Percentiles rank a stretch among this genome's conserved stretches.
These are phyloP conservation scores for Chlorencoelia australis DNA, from an alignment of 2,329 filamentous ascomycete species.

Conservation along the genomic window DNA sequence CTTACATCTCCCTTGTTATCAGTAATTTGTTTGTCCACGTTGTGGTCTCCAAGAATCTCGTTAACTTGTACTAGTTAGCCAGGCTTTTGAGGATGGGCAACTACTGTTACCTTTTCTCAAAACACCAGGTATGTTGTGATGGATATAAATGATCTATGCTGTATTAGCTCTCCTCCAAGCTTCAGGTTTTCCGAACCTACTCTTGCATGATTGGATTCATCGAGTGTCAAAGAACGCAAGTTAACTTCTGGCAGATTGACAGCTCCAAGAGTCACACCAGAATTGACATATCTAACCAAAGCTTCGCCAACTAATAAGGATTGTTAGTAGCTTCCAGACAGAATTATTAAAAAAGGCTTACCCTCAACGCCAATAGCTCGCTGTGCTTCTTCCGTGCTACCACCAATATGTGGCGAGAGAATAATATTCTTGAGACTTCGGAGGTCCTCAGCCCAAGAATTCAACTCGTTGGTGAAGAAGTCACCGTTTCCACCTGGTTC, in stretches of 20 bases:
- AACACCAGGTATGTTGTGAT: slow-evolving; percentile 93
- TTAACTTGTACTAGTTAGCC: slow-evolving; percentile 54
- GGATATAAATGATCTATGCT: slow-evolving; percentile 81
- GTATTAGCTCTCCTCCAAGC: no score
- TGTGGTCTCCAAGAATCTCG: slow-evolving; percentile 87
- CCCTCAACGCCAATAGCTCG: slow-evolving; percentile 87
- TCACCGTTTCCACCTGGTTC: slow-evolving; percentile 92
- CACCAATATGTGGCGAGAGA: slow-evolving; percentile 91
- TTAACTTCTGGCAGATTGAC: slow-evolving; percentile 96
- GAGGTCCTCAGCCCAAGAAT: slow-evolving; percentile 77
- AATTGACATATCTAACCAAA: slow-evolving; percentile 89
- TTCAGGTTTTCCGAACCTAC: no score
- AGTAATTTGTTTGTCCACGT: slow-evolving; percentile 98
- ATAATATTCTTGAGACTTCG: slow-evolving; percentile 84
- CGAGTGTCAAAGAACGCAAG: slow-evolving; percentile 78
- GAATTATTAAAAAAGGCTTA: slow-evolving; percentile 19
- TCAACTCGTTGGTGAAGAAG: slow-evolving; percentile 81
- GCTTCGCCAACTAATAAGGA: slow-evolving; percentile 60
- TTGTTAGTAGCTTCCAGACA: slow-evolving; percentile 2
- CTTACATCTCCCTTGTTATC: slow-evolving; percentile 83
- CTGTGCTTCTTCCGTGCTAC: slow-evolving; percentile 95
- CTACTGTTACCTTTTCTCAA: slow-evolving; percentile 58
- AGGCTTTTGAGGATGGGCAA: background rate
- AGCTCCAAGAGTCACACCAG: slow-evolving; percentile 79
- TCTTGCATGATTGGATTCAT: slow-evolving; percentile 81